These are phyloP conservation scores for Exophiala sp. DNA, from an alignment of 2,329 filamentous ascomycete species.

Conservation along the genomic window DNA sequence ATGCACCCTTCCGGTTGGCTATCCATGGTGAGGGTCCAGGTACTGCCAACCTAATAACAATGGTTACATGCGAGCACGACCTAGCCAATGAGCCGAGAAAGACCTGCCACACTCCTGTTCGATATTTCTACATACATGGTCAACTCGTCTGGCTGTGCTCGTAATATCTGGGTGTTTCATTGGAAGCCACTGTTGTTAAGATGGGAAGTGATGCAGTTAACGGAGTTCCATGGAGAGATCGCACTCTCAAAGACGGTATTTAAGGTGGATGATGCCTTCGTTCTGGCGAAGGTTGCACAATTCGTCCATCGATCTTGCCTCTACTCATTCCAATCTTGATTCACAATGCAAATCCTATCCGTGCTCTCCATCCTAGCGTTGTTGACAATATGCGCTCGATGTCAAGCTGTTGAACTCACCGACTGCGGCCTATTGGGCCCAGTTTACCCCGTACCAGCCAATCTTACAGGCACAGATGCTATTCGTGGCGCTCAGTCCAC, in stretches of 20 bases:
- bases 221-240: too few species aligned
- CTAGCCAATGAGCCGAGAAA: neutral
- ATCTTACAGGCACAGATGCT: neutral
- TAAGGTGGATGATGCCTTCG: neutral
- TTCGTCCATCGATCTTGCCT: neutral
- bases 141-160: neutral
- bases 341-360: neutral
- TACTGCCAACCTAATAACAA: neutral
- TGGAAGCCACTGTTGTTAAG: neutral
- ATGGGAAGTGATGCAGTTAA: neutral
- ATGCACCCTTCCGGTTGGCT: neutral
- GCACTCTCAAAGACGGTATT: neutral
- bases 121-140: neutral
- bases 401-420: conserved; percentile 3
- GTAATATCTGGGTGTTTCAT: neutral
- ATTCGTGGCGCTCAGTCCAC: conserved; percentile 1
- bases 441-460: conserved; percentile 1
- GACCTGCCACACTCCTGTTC: neutral
- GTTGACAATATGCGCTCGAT: neutral
- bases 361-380: neutral
- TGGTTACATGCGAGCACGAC: neutral
- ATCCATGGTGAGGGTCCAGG: neutral
- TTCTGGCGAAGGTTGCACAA: neutral
- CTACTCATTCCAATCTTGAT: neutral
- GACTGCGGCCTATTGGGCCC: conserved; percentile 7